phyloP scores from a whole-genome alignment of 345 rosid species.

The Eucalyptus viminalis region DNA sequence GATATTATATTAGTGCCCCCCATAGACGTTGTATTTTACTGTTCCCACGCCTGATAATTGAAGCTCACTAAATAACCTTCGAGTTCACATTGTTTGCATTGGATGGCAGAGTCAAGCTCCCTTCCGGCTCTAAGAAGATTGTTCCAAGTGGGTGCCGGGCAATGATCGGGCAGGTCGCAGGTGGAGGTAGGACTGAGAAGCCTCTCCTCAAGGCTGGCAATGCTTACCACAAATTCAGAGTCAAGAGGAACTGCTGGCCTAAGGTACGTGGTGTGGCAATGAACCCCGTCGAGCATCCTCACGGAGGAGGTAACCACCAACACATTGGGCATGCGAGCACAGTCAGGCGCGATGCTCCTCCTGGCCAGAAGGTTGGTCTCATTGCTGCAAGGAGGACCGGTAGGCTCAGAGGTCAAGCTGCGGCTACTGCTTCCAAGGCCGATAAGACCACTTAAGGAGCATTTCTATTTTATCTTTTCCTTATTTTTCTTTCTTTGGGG shows the following conservation, averaged over 20 bases:
- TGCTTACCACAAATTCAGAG: slow-evolving; percentile 39
- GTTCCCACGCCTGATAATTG: neutral
- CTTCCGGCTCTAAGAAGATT: slow-evolving; percentile 41
- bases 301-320: slow-evolving; percentile 50
- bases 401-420: slow-evolving; percentile 30
- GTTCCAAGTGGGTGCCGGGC: slow-evolving; percentile 41
- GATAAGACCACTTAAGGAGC: slow-evolving; percentile 1
- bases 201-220: slow-evolving; percentile 45
- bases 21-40: too few relatives aligned
- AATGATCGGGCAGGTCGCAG: slow-evolving; percentile 40
- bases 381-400: slow-evolving; percentile 48
- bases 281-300: slow-evolving; percentile 55
- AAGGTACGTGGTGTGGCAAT: slow-evolving; percentile 53
- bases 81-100: neutral
- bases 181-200: slow-evolving; percentile 50
- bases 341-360: slow-evolving; percentile 38
- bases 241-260: slow-evolving; percentile 54
- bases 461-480: neutral
- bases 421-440: slow-evolving; percentile 24
- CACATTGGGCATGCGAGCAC: slow-evolving; percentile 49
- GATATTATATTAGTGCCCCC: neutral
- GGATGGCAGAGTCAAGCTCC: slow-evolving; percentile 29
- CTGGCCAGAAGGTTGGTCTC: slow-evolving; percentile 50
- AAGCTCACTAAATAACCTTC: neutral
- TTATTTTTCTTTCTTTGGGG: neutral